Percentiles rank a stretch among this genome's conserved stretches.
Evolutionary conservation across 2,329 filamentous ascomycete species (phyloP).

Genomic region (Neospermospora avenae): DNA sequence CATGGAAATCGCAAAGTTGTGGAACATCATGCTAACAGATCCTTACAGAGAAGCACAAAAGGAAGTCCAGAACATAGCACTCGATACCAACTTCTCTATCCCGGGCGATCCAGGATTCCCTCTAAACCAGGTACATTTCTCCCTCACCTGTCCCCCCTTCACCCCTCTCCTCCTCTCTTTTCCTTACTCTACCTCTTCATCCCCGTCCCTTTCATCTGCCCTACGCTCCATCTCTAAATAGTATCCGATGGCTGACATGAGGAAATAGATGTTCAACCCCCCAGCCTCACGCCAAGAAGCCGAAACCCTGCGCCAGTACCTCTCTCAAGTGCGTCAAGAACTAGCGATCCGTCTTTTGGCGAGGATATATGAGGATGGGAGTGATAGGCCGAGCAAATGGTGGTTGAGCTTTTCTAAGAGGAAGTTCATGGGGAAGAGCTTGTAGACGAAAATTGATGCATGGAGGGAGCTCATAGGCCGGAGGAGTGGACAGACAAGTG

Average conservation of each 20-base stretch:
- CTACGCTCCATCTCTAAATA: background rate
- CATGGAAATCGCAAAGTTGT: background rate
- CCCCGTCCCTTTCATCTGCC: background rate
- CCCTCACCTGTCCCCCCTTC: background rate
- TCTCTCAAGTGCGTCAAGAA: constrained; percentile 91
- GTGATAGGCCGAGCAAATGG: constrained; percentile 75
- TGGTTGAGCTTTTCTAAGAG: constrained; percentile 99
- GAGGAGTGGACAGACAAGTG: no score
- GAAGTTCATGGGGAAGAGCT: constrained; percentile 97
- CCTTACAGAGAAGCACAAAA: constrained; percentile 51
- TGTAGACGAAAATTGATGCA: constrained; percentile 45
- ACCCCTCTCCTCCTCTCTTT: background rate
- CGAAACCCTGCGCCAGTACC: constrained; percentile 82
- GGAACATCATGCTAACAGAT: constrained; percentile 8
- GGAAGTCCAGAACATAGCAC: constrained; percentile 84
- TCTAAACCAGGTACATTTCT: constrained; percentile 69
- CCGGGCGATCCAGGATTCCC: constrained; percentile 92
- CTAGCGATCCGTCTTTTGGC: constrained; percentile 78
- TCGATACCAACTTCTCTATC: constrained; percentile 90
- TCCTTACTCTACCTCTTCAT: background rate
- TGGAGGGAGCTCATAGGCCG: no score
- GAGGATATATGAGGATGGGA: constrained; percentile 82
- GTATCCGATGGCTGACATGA: no score
- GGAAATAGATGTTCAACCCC: constrained; percentile 74
- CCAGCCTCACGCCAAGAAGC: constrained; percentile 84